phyloP scores from a whole-genome alignment of 495 filamentous ascomycete species.

The Penicillium nucicola region DNA sequence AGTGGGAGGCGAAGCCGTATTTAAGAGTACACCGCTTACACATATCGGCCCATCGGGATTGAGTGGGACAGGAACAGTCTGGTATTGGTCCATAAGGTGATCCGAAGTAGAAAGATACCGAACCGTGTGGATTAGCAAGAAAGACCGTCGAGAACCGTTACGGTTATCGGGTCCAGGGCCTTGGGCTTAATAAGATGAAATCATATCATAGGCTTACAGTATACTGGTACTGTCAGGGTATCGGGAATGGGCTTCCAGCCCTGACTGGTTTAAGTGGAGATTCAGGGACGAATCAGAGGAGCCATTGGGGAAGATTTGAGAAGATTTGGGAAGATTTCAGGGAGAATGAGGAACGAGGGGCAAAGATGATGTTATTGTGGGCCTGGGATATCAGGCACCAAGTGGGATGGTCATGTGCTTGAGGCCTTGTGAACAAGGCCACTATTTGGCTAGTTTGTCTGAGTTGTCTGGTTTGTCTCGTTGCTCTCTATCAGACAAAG shows the following conservation, averaged over 20 bases:
- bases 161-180: not conserved
- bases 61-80: conserved; percentile 4
- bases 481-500: not conserved
- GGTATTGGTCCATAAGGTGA: conserved; percentile 30
- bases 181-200: too few relatives aligned
- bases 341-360: not conserved
- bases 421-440: not conserved
- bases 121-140: conserved; percentile 40
- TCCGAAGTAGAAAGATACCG: conserved; percentile 45
- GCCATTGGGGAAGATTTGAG: too few relatives aligned
- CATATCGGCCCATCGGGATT: conserved; percentile 33
- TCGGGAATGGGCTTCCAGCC: not conserved
- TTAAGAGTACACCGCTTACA: conserved; percentile 22
- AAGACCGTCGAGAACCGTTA: conserved; percentile 37
- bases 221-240: too few relatives aligned
- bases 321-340: too few relatives aligned
- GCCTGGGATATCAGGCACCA: not conserved
- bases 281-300: too few relatives aligned
- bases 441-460: too few relatives aligned
- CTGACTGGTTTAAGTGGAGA: too few relatives aligned
- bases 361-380: not conserved
- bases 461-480: too few relatives aligned
- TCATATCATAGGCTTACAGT: too few relatives aligned
- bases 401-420: not conserved
- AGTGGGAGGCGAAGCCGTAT: conserved; percentile 8